Percentiles rank a stretch among this genome's conserved stretches.
Evolutionary conservation across 257 asterid species (phyloP).

Genomic region (Salvia splendens): DNA sequence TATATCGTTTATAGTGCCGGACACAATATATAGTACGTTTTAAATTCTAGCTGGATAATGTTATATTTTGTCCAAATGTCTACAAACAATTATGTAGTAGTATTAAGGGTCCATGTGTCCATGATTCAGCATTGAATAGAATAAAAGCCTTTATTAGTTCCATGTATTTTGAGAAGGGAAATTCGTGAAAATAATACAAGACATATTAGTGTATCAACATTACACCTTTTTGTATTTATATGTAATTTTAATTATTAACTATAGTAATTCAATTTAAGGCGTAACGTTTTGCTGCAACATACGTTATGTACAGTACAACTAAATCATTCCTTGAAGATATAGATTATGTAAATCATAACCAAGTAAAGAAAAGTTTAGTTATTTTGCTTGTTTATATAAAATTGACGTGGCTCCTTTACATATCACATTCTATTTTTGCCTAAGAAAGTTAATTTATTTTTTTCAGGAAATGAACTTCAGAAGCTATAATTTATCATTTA

Average conservation of each 20-base stretch:
- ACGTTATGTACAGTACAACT: not conserved
- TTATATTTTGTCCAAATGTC: not conserved
- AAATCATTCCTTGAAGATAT: not conserved
- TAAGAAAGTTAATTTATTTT: not conserved
- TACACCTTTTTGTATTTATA: no score
- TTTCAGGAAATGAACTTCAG: slow-evolving; percentile 20
- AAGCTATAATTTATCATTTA: not conserved
- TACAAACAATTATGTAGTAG: not conserved
- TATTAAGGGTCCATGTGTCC: slow-evolving; percentile 26
- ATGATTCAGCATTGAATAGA: not conserved
- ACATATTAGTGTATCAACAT: not conserved
- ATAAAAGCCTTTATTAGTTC: not conserved
- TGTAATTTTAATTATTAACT: not conserved
- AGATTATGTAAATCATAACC: not conserved
- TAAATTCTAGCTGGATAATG: slow-evolving; percentile 19
- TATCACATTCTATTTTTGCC: not conserved
- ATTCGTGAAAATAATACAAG: not conserved
- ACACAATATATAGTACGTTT: not conserved
- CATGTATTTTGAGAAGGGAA: no score
- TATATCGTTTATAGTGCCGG: not conserved
- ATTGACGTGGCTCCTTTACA: not conserved
- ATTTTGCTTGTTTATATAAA: not conserved
- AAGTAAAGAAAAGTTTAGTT: not conserved
- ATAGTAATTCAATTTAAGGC: not conserved
- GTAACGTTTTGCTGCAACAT: not conserved